These are phyloP conservation scores for Tieghemostelium lacteum DNA, from an alignment of 78 protist genomes.

Conservation along the genomic window DNA sequence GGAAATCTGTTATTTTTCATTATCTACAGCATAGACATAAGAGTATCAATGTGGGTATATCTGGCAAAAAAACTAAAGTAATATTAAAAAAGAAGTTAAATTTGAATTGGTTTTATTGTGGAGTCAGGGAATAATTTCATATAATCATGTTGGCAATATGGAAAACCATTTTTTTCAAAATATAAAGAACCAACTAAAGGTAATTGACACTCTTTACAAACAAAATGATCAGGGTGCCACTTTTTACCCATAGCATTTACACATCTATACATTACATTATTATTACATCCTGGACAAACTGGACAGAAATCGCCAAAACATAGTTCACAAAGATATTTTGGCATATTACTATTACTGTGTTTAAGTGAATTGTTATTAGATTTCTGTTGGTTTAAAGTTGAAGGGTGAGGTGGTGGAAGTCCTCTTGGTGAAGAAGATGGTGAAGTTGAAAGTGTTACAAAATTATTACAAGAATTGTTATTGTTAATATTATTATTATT, in stretches of 20 bases:
- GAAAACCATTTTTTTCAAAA: constrained; percentile 26
- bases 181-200: not conserved
- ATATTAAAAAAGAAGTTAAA: no score
- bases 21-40: no score
- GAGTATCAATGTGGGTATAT: no score
- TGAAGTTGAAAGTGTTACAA: constrained; percentile 34
- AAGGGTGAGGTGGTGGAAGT: not conserved
- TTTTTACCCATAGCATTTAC: constrained; percentile 49
- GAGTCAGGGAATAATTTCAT: not conserved
- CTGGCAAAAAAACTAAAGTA: no score
- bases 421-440: not conserved
- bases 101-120: not conserved
- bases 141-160: constrained; percentile 39
- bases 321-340: constrained; percentile 57
- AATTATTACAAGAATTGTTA: constrained; percentile 19
- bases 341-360: not conserved
- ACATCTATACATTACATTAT: constrained; percentile 59
- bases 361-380: not conserved
- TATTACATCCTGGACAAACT: constrained; percentile 56
- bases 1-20: no score
- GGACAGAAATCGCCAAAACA: constrained; percentile 55
- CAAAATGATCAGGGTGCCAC: constrained; percentile 73
- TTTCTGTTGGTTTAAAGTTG: not conserved
- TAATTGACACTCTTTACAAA: constrained; percentile 3
- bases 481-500: not conserved